These are phyloP conservation scores for Lindgomyces ingoldianus DNA, from an alignment of 495 filamentous ascomycete genomes.

Conservation along the genomic window DNA sequence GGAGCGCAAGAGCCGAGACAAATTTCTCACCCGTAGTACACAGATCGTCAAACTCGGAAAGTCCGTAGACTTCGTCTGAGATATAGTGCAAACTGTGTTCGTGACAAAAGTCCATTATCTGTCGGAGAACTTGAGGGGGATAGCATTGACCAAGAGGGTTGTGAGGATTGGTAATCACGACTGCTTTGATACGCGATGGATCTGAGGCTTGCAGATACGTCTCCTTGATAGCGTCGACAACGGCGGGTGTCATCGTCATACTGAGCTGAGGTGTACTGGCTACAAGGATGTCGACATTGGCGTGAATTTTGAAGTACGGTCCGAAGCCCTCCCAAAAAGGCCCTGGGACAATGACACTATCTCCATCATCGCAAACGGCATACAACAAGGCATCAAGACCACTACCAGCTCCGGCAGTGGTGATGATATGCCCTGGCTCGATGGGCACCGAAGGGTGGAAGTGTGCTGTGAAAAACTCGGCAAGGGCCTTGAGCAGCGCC, in stretches of 20 bases:
- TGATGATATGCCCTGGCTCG: slow-evolving; percentile 43
- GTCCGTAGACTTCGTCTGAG: slow-evolving; percentile 45
- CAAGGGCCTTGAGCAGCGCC: slow-evolving; percentile 42
- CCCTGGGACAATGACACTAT: slow-evolving; percentile 50
- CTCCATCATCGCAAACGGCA: slow-evolving; percentile 50
- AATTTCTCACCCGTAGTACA: neutral
- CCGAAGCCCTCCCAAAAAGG: slow-evolving; percentile 44
- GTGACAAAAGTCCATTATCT: slow-evolving; percentile 34
- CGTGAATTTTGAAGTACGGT: slow-evolving; percentile 22
- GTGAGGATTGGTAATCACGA: slow-evolving; percentile 23
- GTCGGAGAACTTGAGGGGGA: slow-evolving; percentile 23
- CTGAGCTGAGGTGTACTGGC: too few relatives aligned
- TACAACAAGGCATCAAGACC: slow-evolving; percentile 47
- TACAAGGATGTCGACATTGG: too few relatives aligned
- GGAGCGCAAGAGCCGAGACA: too few relatives aligned
- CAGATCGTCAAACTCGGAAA: slow-evolving; percentile 7
- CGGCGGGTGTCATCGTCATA: too few relatives aligned
- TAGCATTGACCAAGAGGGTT: slow-evolving; percentile 24
- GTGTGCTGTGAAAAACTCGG: slow-evolving; percentile 46
- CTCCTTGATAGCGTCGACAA: too few relatives aligned
- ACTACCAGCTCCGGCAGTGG: slow-evolving; percentile 45
- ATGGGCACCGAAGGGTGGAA: slow-evolving; percentile 46
- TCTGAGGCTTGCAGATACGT: too few relatives aligned
- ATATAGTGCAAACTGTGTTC: slow-evolving; percentile 41
- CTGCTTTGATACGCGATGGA: slow-evolving; percentile 18